Percentiles rank a stretch among this genome's conserved stretches.
These are phyloP conservation scores for Ampelocalamus luodianensis DNA, from an alignment of 176 grass and related monocot genomes.

Conservation along the genomic window DNA sequence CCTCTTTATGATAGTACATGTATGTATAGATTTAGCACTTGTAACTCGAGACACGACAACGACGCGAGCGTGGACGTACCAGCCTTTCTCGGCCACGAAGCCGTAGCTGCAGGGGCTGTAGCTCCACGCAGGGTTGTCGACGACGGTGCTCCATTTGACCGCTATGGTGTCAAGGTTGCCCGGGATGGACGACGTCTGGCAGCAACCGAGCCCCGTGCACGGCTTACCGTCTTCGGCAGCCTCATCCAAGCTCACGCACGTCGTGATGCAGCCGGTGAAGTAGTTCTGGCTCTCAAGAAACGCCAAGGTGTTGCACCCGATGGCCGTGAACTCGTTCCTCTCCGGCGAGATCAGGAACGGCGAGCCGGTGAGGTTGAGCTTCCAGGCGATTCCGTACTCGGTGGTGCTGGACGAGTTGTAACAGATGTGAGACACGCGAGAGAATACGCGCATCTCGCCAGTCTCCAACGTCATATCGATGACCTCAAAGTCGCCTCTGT, in stretches of 20 bases:
- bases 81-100: slow-evolving; percentile 31
- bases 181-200: slow-evolving; percentile 10
- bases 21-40: too few species aligned
- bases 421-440: not conserved
- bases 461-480: too few species aligned
- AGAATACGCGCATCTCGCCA: not conserved
- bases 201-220: slow-evolving; percentile 43
- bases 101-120: slow-evolving; percentile 37
- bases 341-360: slow-evolving; percentile 24
- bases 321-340: too few species aligned
- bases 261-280: not conserved
- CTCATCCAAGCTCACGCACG: not conserved
- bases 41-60: too few species aligned
- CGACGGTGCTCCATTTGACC: too few species aligned
- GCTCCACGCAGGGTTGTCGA: not conserved
- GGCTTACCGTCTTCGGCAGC: not conserved
- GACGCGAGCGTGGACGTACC: too few species aligned
- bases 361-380: not conserved
- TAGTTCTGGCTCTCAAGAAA: too few species aligned
- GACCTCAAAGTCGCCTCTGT: fast-evolving
- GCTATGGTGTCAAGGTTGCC: too few species aligned
- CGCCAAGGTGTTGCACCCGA: too few species aligned
- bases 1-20: too few species aligned
- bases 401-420: not conserved
- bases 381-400: too few species aligned